These are phyloP conservation scores for Catenaria anguillulae DNA, from an alignment of 371 early-diverging fungal genomes.

Conservation along the genomic window DNA sequence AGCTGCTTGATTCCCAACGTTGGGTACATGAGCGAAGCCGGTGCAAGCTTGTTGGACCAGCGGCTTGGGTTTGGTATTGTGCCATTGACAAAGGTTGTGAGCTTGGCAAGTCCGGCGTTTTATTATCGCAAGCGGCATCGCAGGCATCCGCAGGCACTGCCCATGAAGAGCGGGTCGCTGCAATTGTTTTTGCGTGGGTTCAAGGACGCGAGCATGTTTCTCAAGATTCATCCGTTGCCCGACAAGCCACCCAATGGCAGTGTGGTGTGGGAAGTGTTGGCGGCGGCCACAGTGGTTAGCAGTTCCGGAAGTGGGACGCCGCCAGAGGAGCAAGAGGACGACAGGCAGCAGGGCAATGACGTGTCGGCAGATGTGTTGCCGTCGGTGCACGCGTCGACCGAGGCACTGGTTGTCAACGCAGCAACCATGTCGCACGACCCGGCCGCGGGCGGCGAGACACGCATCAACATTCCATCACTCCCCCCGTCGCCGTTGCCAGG, in stretches of 20 bases:
- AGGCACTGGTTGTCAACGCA: background rate
- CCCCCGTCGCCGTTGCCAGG: background rate
- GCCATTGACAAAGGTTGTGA: constrained; percentile 66
- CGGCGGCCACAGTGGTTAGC: too few species aligned
- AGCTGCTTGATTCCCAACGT: constrained; percentile 73
- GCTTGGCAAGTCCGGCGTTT: constrained; percentile 56
- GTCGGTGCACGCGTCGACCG: background rate
- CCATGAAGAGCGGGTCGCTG: constrained; percentile 69
- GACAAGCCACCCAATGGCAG: too few species aligned
- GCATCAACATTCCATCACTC: too few species aligned
- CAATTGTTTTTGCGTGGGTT: constrained; percentile 70
- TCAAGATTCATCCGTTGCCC: constrained; percentile 46
- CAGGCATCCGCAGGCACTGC: constrained; percentile 24
- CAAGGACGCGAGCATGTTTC: constrained; percentile 65
- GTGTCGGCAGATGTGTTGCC: background rate
- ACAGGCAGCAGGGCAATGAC: too few species aligned
- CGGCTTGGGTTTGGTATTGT: constrained; percentile 60
- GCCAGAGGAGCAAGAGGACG: background rate
- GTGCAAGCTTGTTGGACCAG: constrained; percentile 61
- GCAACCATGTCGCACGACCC: background rate
- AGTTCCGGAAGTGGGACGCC: too few species aligned
- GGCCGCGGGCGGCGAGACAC: background rate
- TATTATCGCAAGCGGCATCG: constrained; percentile 37
- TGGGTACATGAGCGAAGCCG: constrained; percentile 72
- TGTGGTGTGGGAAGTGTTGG: too few species aligned